Evolutionary conservation across 1,284 basidiomycete genomes (phyloP).

Genomic region (Veloboletus limbatus): DNA sequence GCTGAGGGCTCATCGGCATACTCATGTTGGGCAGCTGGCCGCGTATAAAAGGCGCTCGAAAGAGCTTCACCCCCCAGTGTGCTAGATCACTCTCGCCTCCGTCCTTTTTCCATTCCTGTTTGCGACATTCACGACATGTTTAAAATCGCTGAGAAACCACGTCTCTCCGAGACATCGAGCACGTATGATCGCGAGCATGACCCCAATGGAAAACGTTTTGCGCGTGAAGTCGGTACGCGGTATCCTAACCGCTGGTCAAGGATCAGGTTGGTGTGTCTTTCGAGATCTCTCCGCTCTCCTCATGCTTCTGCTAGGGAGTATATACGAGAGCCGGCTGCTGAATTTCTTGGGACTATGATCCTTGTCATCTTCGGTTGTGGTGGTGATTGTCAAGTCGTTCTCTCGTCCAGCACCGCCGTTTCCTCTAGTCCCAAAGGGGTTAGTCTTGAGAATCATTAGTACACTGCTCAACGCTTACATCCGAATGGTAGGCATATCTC

Average conservation of each 20-base stretch:
- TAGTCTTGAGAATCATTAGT: slow-evolving; percentile 30
- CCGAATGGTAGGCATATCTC: slow-evolving; percentile 46
- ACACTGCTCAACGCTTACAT: neutral
- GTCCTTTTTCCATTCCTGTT: slow-evolving; percentile 3
- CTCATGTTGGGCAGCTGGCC: neutral
- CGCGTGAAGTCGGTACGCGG: slow-evolving; percentile 20
- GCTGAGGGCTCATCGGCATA: no score
- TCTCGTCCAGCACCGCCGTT: slow-evolving; percentile 52
- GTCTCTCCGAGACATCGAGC: slow-evolving; percentile 19
- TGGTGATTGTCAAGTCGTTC: slow-evolving; percentile 60
- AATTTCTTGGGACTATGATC: slow-evolving; percentile 67
- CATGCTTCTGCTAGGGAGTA: slow-evolving; percentile 32
- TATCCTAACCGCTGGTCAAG: slow-evolving; percentile 57
- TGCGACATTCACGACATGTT: slow-evolving; percentile 21
- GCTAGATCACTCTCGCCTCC: neutral
- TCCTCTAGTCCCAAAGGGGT: slow-evolving; percentile 59
- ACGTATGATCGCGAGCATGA: slow-evolving; percentile 10
- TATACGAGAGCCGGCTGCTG: slow-evolving; percentile 62
- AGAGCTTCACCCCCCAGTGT: neutral
- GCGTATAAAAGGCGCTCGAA: slow-evolving; percentile 24
- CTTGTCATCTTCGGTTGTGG: slow-evolving; percentile 66
- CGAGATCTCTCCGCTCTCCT: neutral
- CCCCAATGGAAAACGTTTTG: neutral
- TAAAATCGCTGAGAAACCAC: slow-evolving; percentile 18
- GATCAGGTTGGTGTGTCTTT: slow-evolving; percentile 44